Conservation (phyloP, 192 early-diverging fungal species). For the Rhizophagus sp. region DNA sequence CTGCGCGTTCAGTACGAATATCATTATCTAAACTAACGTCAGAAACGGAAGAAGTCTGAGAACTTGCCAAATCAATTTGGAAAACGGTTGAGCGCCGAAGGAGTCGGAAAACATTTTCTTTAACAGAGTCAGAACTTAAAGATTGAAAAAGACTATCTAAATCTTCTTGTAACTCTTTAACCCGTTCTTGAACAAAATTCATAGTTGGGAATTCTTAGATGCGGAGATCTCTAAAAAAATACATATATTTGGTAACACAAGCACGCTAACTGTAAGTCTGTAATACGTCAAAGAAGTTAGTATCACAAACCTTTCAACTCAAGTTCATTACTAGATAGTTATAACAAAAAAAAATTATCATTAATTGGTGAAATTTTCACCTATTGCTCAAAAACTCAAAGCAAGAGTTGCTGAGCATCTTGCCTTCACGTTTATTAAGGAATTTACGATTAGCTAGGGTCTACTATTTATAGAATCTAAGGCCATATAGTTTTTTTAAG, state of each 20-base stretch:
- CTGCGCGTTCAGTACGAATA: not conserved
- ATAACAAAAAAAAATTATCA: not conserved
- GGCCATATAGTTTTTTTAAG: not conserved
- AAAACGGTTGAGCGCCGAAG: not conserved
- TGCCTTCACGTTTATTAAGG: not conserved
- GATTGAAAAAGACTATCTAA: not conserved
- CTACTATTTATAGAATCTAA: not conserved
- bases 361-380: not conserved
- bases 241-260: not conserved
- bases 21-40: not conserved
- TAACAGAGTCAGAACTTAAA: not conserved
- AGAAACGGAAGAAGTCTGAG: not conserved
- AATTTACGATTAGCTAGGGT: not conserved
- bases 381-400: not conserved
- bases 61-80: not conserved
- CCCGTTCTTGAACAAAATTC: slow-evolving; percentile 11
- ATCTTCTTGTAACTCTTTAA: not conserved
- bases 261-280: not conserved
- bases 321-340: not conserved
- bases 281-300: not conserved
- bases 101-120: not conserved
- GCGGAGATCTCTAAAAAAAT: no score
- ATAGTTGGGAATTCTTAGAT: not conserved
- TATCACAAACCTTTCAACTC: not conserved
- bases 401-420: not conserved